Conservation (phyloP, 2,329 filamentous ascomycete species). For the Penicillium sp. region DNA sequence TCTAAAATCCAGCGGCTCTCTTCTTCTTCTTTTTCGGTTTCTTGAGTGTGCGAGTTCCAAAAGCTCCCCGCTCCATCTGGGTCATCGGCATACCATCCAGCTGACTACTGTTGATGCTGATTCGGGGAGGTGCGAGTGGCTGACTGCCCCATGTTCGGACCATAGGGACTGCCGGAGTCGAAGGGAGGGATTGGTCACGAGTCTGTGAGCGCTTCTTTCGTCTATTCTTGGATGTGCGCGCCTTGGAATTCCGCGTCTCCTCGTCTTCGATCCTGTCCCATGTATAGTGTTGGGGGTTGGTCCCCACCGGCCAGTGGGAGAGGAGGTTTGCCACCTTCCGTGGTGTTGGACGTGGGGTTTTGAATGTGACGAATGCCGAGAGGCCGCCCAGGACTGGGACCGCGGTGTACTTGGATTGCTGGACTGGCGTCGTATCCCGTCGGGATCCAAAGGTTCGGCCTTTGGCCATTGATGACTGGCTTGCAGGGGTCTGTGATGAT, state of each 20-base stretch:
- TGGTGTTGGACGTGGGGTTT: conserved; percentile 20
- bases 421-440: background rate
- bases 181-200: conserved; percentile 21
- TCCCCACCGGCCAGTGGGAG: conserved; percentile 38
- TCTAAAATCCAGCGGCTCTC: conserved; percentile 43
- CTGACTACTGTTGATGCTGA: conserved; percentile 37
- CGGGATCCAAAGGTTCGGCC: background rate
- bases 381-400: conserved; percentile 23
- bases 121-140: conserved; percentile 25
- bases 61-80: conserved; percentile 42
- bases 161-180: conserved; percentile 27
- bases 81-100: conserved; percentile 40
- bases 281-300: conserved; percentile 35
- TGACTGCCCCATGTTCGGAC: conserved; percentile 37
- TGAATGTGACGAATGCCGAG: conserved; percentile 33
- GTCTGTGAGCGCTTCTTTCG: conserved; percentile 30
- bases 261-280: conserved; percentile 34
- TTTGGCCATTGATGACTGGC: conserved; percentile 1
- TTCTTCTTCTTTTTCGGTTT: conserved; percentile 44
- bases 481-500: conserved; percentile 6
- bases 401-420: conserved; percentile 1
- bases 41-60: conserved; percentile 37
- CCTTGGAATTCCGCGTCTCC: conserved; percentile 16
- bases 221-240: conserved; percentile 23
- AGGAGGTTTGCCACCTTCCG: conserved; percentile 32